These are phyloP conservation scores for Ophiostoma populinum DNA, from an alignment of 2,329 filamentous ascomycete genomes.

Conservation along the genomic window DNA sequence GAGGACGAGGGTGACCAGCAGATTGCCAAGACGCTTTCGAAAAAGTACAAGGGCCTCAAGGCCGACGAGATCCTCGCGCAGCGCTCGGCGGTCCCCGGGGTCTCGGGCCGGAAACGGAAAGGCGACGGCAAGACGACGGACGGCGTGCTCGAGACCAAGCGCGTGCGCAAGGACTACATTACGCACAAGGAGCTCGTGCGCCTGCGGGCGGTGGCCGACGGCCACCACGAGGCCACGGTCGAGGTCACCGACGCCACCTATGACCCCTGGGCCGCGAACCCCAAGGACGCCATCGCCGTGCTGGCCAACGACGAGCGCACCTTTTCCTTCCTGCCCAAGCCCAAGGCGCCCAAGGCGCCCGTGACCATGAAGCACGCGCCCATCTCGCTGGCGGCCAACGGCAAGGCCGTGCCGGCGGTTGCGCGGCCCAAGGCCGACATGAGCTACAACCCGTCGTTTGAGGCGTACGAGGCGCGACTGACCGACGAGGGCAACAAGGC, in stretches of 20 bases:
- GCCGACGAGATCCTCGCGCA: slow-evolving; percentile 80
- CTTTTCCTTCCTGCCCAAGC: slow-evolving; percentile 50
- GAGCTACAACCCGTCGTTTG: slow-evolving; percentile 83
- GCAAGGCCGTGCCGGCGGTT: slow-evolving; percentile 64
- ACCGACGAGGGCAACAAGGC: slow-evolving; percentile 61
- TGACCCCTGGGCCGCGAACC: slow-evolving; percentile 53
- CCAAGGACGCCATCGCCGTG: slow-evolving; percentile 15
- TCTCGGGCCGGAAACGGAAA: slow-evolving; percentile 62
- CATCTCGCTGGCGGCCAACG: slow-evolving; percentile 65
- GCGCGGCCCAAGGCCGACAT: slow-evolving; percentile 63
- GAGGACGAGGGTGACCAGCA: slow-evolving; percentile 56
- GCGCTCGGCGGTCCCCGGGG: slow-evolving; percentile 64
- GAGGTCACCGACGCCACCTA: slow-evolving; percentile 46
- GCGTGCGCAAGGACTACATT: slow-evolving; percentile 60
- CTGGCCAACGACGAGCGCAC: slow-evolving; percentile 27
- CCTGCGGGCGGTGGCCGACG: slow-evolving; percentile 63
- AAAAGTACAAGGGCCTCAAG: slow-evolving; percentile 53
- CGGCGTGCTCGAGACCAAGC: slow-evolving; percentile 58
- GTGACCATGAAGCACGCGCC: slow-evolving; percentile 59
- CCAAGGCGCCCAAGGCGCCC: slow-evolving; percentile 52
- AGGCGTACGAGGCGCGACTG: slow-evolving; percentile 68
- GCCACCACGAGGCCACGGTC: slow-evolving; percentile 38
- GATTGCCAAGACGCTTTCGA: slow-evolving; percentile 45
- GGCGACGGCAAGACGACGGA: slow-evolving; percentile 48
- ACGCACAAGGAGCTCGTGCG: slow-evolving; percentile 69